Evolutionary conservation across 805 yeast genomes (phyloP), one percentile per base, ranked within the genome.

Genomic region (Ogataea polymorpha): DNA sequence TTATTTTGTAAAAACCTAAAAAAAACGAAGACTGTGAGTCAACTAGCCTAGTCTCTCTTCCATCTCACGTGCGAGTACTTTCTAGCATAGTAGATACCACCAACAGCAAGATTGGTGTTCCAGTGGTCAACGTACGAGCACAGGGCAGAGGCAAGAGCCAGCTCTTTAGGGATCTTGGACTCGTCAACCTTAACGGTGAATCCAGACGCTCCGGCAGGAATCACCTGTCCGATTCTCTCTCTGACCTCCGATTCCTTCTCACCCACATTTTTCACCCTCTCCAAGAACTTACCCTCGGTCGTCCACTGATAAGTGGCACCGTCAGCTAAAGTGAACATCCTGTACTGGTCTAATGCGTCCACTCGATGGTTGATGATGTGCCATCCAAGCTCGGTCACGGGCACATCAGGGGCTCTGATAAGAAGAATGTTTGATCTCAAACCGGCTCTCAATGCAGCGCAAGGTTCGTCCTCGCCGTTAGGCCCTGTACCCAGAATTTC

Each of bases 221-320:
- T 61, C 23, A 78, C 80, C 44, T 68, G 70, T 11, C 77, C 86
- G n/a, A 82, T 74, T 39, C 86, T 68, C 55, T 77, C 81, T 34
- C 85, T 68, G 13, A 82, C 68, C 55, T 80, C 86, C 16, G 77
- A 68, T 48, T 78, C 84, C 58, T 75, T 77, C 54, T 80, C 83
- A 9, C 86, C 86, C 11, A 73, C 55, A 50, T 80, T 79, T 34
- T 62, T 65, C 18, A 80, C 82, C 45, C 66, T 66, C 56, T 80
- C 86, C 37, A 80, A 63, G 60, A 67, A 77, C 48, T 70, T 74
- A 14, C 82, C 84, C 37, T 68, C 68, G 23, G 72, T 70, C 4
- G 86, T 78, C 86, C 86, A 80, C 53, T 80, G 86, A 51, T 78
- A 80, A 5, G 76, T 74, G 35, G 56, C 50, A 8, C 86, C 86